These are phyloP conservation scores for Rhynchosporium graminicola DNA, from an alignment of 2,329 filamentous ascomycete species.

Conservation along the genomic window DNA sequence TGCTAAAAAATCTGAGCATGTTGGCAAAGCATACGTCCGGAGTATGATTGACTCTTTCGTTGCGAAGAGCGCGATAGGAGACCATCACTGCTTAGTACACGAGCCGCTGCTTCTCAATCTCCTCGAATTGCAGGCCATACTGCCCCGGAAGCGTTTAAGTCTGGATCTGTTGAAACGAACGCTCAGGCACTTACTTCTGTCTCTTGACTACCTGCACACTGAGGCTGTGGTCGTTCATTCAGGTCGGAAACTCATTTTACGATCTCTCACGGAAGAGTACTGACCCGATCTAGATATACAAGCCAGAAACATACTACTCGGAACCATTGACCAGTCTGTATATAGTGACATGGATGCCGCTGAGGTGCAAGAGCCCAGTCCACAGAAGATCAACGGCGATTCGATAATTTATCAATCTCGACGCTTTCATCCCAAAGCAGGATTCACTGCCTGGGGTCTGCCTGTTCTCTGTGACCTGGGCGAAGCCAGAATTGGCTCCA, in stretches of 20 bases:
- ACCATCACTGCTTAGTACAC: slow-evolving; percentile 1
- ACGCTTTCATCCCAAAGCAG: background rate
- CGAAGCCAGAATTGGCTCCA: background rate
- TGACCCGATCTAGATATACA: background rate
- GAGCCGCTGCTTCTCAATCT: background rate
- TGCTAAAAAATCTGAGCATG: background rate
- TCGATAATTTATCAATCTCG: background rate
- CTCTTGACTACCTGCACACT: background rate
- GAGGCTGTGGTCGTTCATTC: background rate
- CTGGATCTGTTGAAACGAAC: background rate
- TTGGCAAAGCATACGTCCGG: background rate
- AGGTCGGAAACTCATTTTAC: background rate
- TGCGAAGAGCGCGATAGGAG: background rate
- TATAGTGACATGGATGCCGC: background rate
- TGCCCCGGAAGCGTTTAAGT: background rate
- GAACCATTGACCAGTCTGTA: background rate
- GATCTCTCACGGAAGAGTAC: background rate
- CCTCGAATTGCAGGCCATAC: background rate
- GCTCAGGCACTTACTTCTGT: background rate
- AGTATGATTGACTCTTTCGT: background rate
- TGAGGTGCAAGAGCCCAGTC: background rate
- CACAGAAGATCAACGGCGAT: background rate
- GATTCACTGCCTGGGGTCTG: background rate
- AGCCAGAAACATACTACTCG: background rate
- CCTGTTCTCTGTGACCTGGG: slow-evolving; percentile 3